Evolutionary conservation across 306 rosid species (phyloP).

Genomic region (Prunus fruticosa): DNA sequence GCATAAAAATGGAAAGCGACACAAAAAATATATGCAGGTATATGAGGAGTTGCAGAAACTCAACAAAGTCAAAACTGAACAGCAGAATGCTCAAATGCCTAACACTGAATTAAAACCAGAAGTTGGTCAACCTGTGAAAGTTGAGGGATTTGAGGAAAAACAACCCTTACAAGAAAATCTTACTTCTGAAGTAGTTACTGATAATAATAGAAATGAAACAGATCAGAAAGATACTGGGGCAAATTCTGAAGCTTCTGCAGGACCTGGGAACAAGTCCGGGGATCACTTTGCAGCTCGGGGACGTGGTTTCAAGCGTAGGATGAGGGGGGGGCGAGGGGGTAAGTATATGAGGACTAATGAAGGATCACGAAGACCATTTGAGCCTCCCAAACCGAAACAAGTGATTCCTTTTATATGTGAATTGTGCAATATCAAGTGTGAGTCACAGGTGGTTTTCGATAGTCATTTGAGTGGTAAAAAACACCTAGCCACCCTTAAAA

Average conservation of each 20-base stretch:
- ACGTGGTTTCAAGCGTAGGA: slow-evolving; percentile 64
- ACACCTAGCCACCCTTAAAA: slow-evolving; percentile 48
- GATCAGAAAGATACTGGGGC: slow-evolving; percentile 39
- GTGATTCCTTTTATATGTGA: slow-evolving; percentile 48
- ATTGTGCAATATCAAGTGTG: slow-evolving; percentile 81
- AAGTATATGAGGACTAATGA: slow-evolving; percentile 46
- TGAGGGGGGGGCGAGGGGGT: slow-evolving; percentile 54
- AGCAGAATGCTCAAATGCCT: slow-evolving; percentile 42
- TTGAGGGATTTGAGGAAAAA: slow-evolving; percentile 39
- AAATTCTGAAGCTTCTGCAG: slow-evolving; percentile 42
- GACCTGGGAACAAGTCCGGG: slow-evolving; percentile 28
- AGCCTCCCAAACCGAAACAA: slow-evolving; percentile 48
- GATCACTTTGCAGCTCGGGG: slow-evolving; percentile 45
- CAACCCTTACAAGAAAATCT: slow-evolving; percentile 27
- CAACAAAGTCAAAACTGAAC: slow-evolving; percentile 47
- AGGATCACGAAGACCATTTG: slow-evolving; percentile 49
- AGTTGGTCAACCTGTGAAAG: slow-evolving; percentile 41
- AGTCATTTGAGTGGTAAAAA: slow-evolving; percentile 74
- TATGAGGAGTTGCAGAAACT: slow-evolving; percentile 66
- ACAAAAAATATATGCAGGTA: slow-evolving; percentile 58
- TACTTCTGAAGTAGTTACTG: slow-evolving; percentile 36
- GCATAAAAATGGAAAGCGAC: slow-evolving; percentile 79
- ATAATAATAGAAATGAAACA: slow-evolving; percentile 36
- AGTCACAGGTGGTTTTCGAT: slow-evolving; percentile 62
- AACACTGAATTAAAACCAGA: slow-evolving; percentile 45